phyloP scores from a whole-genome alignment of 768 basidiomycete genomes.

The Scleroderma bovista region DNA sequence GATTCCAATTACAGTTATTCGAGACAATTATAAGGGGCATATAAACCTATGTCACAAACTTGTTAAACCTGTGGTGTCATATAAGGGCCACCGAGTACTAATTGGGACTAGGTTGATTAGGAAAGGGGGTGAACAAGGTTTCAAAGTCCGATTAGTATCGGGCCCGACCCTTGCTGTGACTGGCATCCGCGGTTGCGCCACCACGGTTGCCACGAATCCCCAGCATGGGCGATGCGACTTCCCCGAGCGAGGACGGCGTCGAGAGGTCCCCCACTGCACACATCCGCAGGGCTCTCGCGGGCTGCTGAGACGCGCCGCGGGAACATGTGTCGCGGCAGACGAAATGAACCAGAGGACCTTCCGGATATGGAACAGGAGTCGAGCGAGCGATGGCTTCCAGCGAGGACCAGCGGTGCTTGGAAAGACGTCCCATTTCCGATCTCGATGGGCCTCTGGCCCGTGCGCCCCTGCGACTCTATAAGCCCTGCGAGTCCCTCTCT shows the following conservation, averaged over 20 bases:
- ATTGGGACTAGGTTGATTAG: no score
- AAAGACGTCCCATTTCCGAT: neutral
- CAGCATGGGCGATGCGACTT: neutral
- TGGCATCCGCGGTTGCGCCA: neutral
- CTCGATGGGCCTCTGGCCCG: conserved; percentile 14
- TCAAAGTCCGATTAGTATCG: no score
- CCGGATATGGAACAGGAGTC: conserved; percentile 15
- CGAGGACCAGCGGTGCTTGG: neutral
- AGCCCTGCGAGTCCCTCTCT: conserved; percentile 1
- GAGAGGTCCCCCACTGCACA: no score
- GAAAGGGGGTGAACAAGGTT: no score
- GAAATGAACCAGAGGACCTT: conserved; percentile 23
- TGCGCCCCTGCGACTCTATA: conserved; percentile 17
- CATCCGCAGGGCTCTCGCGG: neutral
- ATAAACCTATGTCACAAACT: no score
- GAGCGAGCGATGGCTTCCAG: no score
- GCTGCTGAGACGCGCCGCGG: neutral
- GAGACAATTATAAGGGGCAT: no score
- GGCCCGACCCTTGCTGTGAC: neutral
- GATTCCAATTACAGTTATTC: no score
- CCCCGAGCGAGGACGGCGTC: no score
- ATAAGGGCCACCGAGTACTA: neutral
- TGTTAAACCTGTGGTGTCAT: no score
- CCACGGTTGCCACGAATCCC: neutral
- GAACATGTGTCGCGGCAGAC: conserved; percentile 6